Base-by-base conservation (phyloP, 2,329 filamentous ascomycete genomes). In the Aspergillus felis region DNA sequence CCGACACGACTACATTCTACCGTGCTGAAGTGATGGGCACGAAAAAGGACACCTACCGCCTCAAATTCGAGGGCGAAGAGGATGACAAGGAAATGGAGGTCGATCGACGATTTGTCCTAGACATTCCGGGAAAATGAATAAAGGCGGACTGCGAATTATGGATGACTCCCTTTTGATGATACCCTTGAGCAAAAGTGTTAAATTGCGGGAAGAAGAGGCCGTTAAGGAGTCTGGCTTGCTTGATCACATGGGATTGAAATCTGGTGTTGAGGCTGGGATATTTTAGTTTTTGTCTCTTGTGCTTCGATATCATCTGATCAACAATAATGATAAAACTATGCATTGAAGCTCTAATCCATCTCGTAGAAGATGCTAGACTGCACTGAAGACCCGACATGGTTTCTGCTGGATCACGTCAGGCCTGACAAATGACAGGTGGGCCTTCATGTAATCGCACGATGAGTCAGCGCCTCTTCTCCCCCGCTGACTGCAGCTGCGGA, bases 1-100 rank as follows among this genome's bases (percentile, higher is more conserved):
- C 90, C 0, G 87, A 91, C 65, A 93, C 90, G 1, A 92, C 90
- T 1, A 92, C 89, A 0, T 93, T 94, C 66, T 94, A 94, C 72
- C 87, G 89, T 70, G 90, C 90, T 1, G 89, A 92, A 64, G 90
- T 93, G 8, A 88, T 90, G 75, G 87, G 87, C 38, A 84, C 79
- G 79, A 87, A 76, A 66, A 81, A 79, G 61, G 77, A 79, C 49
- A 71, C 73, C 54, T 80, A 78, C 60, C 71, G 75, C 56, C 78
- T 93, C 62, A 86, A 90, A 61, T 93, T 93, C 66, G 90, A 93
- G 69, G 89, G 89, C 14, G 89, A 92, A 66, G 88, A 91, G 69
- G 78, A 82, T 61, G 87, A 86, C 64, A 90, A 86, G 61, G 83
- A 90, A 70, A 89, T 90, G 74, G 84, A 89, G 62, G 89, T 93